phyloP scores from a whole-genome alignment of 371 early-diverging fungal species.

The Zychaea mexicana region DNA sequence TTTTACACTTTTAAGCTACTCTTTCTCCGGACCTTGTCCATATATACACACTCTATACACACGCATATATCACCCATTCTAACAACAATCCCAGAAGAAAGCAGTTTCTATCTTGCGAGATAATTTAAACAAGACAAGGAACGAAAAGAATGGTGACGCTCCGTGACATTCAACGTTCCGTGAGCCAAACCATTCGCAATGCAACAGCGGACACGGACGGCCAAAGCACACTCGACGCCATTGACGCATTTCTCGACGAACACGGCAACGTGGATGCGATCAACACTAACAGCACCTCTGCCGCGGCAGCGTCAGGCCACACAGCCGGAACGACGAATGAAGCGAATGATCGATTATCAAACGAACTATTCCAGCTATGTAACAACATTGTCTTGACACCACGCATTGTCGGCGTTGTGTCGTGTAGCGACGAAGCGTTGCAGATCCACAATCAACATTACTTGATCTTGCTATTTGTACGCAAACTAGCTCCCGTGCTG shows the following conservation, averaged over 20 bases:
- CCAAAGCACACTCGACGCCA: constrained; percentile 37
- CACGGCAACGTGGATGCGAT: constrained; percentile 22
- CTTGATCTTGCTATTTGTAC: constrained; percentile 35
- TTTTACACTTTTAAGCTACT: too few species aligned
- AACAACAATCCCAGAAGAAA: too few species aligned
- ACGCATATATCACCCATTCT: too few species aligned
- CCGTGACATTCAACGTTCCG: constrained; percentile 42
- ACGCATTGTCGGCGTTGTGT: constrained; percentile 21
- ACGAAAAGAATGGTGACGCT: constrained; percentile 43
- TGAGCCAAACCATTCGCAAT: constrained; percentile 32
- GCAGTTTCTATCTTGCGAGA: too few species aligned
- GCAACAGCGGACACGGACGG: constrained; percentile 36
- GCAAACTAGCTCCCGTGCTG: constrained; percentile 36
- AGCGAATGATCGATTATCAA: constrained; percentile 38
- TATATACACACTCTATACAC: too few species aligned
- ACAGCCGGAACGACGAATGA: constrained; percentile 17
- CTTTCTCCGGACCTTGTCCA: too few species aligned
- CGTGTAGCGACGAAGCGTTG: constrained; percentile 22
- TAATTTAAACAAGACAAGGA: too few species aligned
- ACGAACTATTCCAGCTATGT: constrained; percentile 32
- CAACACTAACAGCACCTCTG: constrained; percentile 8
- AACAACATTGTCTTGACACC: constrained; percentile 19
- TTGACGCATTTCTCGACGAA: constrained; percentile 42
- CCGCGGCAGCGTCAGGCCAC: background rate
- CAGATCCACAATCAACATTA: constrained; percentile 38